Evolutionary conservation across 176 grass and related monocot species (phyloP).

Genomic region (Oryza coarctata): DNA sequence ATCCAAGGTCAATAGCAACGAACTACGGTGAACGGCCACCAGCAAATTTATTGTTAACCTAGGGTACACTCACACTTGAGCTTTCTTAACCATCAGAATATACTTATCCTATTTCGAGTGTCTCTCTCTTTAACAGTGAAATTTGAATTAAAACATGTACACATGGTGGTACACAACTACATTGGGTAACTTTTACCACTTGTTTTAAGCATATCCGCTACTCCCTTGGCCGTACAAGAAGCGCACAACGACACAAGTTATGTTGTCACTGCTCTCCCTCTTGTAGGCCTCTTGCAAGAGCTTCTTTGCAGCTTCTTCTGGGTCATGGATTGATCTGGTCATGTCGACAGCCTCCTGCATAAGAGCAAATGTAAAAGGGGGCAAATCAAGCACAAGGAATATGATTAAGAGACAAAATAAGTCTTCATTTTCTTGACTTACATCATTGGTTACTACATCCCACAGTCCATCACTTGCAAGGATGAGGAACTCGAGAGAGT

Average conservation of each 20-base stretch:
- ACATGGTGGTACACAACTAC: slow-evolving; percentile 2
- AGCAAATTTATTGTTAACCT: slow-evolving; percentile 45
- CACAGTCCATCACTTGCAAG: slow-evolving; percentile 61
- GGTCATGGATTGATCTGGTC: slow-evolving; percentile 55
- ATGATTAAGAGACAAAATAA: not conserved
- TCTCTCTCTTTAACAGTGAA: slow-evolving; percentile 12
- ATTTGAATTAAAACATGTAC: slow-evolving; percentile 31
- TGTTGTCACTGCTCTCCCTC: slow-evolving; percentile 64
- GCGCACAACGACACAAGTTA: slow-evolving; percentile 54
- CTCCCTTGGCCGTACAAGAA: slow-evolving; percentile 52
- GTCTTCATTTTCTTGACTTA: slow-evolving; percentile 15
- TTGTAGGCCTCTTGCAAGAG: slow-evolving; percentile 64
- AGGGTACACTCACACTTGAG: not conserved
- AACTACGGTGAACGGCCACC: not conserved
- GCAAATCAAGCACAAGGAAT: not conserved
- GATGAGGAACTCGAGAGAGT: slow-evolving; percentile 56
- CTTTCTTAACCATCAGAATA: slow-evolving; percentile 18
- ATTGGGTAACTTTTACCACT: not conserved
- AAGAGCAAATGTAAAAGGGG: not conserved
- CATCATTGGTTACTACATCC: slow-evolving; percentile 67
- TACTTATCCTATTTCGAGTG: slow-evolving; percentile 25
- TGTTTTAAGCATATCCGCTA: slow-evolving; percentile 34
- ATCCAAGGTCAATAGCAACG: not conserved
- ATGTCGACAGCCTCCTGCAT: slow-evolving; percentile 53
- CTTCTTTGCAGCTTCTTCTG: slow-evolving; percentile 59